These are phyloP conservation scores for Metarhizium brunneum DNA, from an alignment of 2,329 filamentous ascomycete species.

Conservation along the genomic window DNA sequence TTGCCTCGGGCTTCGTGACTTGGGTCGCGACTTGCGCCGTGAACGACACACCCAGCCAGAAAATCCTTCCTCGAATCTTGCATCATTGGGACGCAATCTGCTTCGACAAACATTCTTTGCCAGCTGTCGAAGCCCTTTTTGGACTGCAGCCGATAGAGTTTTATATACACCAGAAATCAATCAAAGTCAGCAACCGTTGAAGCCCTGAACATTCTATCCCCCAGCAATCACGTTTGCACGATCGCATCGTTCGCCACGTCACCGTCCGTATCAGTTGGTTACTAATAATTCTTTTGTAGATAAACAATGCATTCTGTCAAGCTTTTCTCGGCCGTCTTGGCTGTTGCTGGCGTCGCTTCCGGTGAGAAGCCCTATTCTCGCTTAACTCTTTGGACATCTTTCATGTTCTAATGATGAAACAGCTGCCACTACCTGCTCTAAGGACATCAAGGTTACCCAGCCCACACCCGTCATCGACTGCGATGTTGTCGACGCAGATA, in stretches of 20 bases:
- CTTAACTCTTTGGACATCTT: background rate
- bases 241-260: background rate
- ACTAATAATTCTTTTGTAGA: conserved; percentile 15
- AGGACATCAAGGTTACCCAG: conserved; percentile 54
- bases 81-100: conserved; percentile 2
- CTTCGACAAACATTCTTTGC: conserved; percentile 14
- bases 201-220: background rate
- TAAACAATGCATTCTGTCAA: conserved; percentile 38
- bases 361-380: conserved; percentile 24
- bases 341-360: conserved; percentile 30
- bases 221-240: background rate
- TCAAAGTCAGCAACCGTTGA: conserved; percentile 8
- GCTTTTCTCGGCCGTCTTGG: conserved; percentile 35
- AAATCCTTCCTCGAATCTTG: background rate
- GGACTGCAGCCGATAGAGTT: conserved; percentile 14
- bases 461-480: conserved; percentile 57
- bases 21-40: conserved; percentile 5
- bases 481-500: conserved; percentile 57
- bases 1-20: background rate
- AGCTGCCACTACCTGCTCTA: conserved; percentile 28
- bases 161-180: conserved; percentile 7
- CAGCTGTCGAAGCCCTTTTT: conserved; percentile 10
- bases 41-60: background rate
- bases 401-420: background rate
- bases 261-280: background rate